These are phyloP conservation scores for Boletus subparvulus DNA, from an alignment of 768 basidiomycete species.

Conservation along the genomic window DNA sequence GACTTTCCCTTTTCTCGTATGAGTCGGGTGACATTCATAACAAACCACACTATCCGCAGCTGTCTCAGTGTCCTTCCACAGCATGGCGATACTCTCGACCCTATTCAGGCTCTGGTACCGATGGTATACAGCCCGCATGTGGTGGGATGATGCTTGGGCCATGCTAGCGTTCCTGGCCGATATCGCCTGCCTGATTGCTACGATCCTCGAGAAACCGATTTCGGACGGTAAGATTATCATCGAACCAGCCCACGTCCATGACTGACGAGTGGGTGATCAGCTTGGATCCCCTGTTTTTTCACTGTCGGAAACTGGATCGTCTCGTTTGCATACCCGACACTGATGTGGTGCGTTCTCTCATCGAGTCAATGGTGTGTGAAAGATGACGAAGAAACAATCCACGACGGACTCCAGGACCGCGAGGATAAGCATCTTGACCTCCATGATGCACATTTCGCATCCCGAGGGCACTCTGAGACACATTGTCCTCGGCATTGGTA, in stretches of 20 bases:
- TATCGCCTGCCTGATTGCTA: slow-evolving; percentile 2
- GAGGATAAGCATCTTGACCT: slow-evolving; percentile 26
- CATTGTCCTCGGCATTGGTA: slow-evolving; percentile 7
- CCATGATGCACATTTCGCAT: slow-evolving; percentile 22
- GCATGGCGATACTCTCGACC: slow-evolving; percentile 10
- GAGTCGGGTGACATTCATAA: background rate
- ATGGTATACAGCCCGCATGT: slow-evolving; percentile 17
- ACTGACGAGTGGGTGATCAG: slow-evolving; percentile 3
- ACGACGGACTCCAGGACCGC: slow-evolving; percentile 15
- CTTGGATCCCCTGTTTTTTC: slow-evolving; percentile 4
- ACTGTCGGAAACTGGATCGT: slow-evolving; percentile 10
- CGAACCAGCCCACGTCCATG: background rate
- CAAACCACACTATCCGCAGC: slow-evolving; percentile 1
- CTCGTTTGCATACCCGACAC: slow-evolving; percentile 15
- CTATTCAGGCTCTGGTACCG: slow-evolving; percentile 14
- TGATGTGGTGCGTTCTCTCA: slow-evolving; percentile 15
- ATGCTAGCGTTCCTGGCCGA: slow-evolving; percentile 17
- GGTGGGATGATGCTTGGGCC: slow-evolving; percentile 30
- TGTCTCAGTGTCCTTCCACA: slow-evolving; percentile 16
- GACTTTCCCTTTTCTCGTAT: background rate
- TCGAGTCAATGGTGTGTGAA: background rate
- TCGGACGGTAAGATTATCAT: background rate
- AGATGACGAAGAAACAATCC: background rate
- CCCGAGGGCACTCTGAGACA: slow-evolving; percentile 13
- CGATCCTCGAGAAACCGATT: slow-evolving; percentile 9